Percentiles rank a stretch among this genome's conserved stretches.
These are phyloP conservation scores for Trichosporon ovoides DNA, from an alignment of 1,284 basidiomycete species.

Conservation along the genomic window DNA sequence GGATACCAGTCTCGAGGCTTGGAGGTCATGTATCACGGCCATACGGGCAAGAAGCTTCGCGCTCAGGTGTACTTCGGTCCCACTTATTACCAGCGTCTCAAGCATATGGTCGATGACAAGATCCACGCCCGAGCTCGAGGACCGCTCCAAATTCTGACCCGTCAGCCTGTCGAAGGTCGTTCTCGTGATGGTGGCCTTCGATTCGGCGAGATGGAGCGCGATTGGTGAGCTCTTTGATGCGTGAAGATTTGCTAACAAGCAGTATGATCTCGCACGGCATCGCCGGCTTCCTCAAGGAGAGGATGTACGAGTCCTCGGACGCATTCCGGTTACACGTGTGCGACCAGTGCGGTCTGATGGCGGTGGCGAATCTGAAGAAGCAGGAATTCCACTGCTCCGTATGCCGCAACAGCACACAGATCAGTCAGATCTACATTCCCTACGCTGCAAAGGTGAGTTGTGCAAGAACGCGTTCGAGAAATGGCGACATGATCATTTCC, in stretches of 20 bases:
- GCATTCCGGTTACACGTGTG: slow-evolving; percentile 95
- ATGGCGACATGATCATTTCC: too few species aligned
- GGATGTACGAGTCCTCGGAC: slow-evolving; percentile 77
- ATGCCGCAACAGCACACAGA: slow-evolving; percentile 91
- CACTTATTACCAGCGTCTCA: slow-evolving; percentile 97
- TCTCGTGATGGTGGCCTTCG: slow-evolving; percentile 97
- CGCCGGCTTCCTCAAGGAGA: slow-evolving; percentile 93
- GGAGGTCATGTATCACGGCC: slow-evolving; percentile 98
- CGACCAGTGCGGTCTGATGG: slow-evolving; percentile 90
- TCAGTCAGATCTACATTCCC: slow-evolving; percentile 83
- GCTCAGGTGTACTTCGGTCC: slow-evolving; percentile 98
- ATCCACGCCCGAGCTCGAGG: slow-evolving; percentile 97
- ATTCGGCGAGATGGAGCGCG: slow-evolving; percentile 96
- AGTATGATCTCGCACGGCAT: slow-evolving; percentile 99
- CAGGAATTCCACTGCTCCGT: slow-evolving; percentile 57
- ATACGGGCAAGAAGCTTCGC: slow-evolving; percentile 93
- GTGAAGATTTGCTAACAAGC: too few species aligned
- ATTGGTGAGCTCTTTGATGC: not conserved
- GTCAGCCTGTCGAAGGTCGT: slow-evolving; percentile 99
- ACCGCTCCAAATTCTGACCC: slow-evolving; percentile 93
- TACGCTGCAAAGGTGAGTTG: slow-evolving; percentile 62
- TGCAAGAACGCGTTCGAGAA: not conserved
- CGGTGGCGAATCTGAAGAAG: slow-evolving; percentile 78
- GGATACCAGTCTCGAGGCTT: slow-evolving; percentile 95
- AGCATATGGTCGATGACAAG: slow-evolving; percentile 99